Conservation (phyloP, 2,329 filamentous ascomycete genomes). For the Monascus ruber region DNA sequence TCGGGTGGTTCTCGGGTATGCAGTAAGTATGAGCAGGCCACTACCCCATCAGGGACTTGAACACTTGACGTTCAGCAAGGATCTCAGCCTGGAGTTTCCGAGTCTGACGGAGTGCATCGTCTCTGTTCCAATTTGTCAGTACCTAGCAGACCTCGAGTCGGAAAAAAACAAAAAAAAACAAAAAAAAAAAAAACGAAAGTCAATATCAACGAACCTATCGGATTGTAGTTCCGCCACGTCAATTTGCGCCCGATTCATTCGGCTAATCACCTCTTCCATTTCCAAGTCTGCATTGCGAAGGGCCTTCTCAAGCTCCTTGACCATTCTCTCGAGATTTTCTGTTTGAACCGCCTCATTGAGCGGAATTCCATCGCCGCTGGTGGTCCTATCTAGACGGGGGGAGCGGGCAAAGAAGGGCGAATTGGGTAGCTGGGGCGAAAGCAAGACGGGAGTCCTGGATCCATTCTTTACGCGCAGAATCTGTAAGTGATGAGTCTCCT, state of each 20-base stretch:
- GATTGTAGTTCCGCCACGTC: slow-evolving; percentile 67
- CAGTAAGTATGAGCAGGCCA: slow-evolving; percentile 1
- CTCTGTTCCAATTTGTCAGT: slow-evolving; percentile 33
- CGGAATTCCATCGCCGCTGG: slow-evolving; percentile 47
- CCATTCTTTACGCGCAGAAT: slow-evolving; percentile 59
- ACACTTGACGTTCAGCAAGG: slow-evolving; percentile 50
- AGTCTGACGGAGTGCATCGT: slow-evolving; percentile 62
- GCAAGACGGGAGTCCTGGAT: slow-evolving; percentile 32
- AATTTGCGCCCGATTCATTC: slow-evolving; percentile 74
- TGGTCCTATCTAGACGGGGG: slow-evolving; percentile 50
- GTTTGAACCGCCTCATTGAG: slow-evolving; percentile 62
- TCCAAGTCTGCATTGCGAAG: slow-evolving; percentile 63
- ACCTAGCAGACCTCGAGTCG: slow-evolving; percentile 1
- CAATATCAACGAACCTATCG: slow-evolving; percentile 27
- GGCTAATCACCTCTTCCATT: slow-evolving; percentile 72
- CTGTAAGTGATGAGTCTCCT: slow-evolving; percentile 65
- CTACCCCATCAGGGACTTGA: slow-evolving; percentile 38
- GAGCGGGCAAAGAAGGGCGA: slow-evolving; percentile 50
- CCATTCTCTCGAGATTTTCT: slow-evolving; percentile 62
- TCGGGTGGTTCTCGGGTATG: too few species aligned
- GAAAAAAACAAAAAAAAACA: not conserved
- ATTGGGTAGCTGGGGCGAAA: slow-evolving; percentile 48
- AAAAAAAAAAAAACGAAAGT: not conserved
- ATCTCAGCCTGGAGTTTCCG: slow-evolving; percentile 57
- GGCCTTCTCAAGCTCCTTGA: slow-evolving; percentile 75